Base-by-base conservation (phyloP, 129 eudicot species). In the Saussurea involucrata region DNA sequence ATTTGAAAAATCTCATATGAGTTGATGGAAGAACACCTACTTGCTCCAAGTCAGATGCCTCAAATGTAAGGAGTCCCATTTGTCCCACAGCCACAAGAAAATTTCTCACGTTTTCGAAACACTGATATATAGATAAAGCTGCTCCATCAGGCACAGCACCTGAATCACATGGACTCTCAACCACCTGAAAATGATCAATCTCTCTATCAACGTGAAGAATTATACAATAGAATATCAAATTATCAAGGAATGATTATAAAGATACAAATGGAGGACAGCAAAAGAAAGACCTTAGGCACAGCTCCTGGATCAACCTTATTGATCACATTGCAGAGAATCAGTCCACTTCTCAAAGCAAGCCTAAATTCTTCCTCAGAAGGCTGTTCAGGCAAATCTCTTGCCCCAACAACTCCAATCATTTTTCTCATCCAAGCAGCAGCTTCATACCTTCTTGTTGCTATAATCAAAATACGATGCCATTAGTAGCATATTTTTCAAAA, bases 331-430 rank as follows among this genome's bases (percentile, higher is more conserved):
- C 99, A 95, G 4, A 95, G 92, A 82, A 95, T 81, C 1, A 90
- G 77, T 27, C 99, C 99, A 84, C 96, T 95, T 85, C 96, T 95
- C 63, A 95, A 83, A 37, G 90, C 99, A 72, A 88, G 77, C 85
- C 96, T 90, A 67, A 95, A 92, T 68, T 92, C 99, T 76, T 95
- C 99, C 79, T 95, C 99, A 0, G 99, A 92, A 84, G 97, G 99
- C 82, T 95, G 92, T 12, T 96, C 91, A 5, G 99, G 99, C 84
- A 95, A 86, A 73, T 95, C 99, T 82, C 77, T 88, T 4, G 97
- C 95, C 8, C 86, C 92, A 65, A 95, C 99, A 55, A 95, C 91
- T 73, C 99, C 99, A 6, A 90, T 80, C 92, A 84, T 80, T 78
- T 90, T 92, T 76, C 92, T 92, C 76, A 95, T 74, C 99, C 99